A percentile compares a stretch with the other conserved stretches of the same genome.
Evolutionary conservation across 2,329 filamentous ascomycete species (phyloP).

Genomic region (Aspergillus pseudonomiae): DNA sequence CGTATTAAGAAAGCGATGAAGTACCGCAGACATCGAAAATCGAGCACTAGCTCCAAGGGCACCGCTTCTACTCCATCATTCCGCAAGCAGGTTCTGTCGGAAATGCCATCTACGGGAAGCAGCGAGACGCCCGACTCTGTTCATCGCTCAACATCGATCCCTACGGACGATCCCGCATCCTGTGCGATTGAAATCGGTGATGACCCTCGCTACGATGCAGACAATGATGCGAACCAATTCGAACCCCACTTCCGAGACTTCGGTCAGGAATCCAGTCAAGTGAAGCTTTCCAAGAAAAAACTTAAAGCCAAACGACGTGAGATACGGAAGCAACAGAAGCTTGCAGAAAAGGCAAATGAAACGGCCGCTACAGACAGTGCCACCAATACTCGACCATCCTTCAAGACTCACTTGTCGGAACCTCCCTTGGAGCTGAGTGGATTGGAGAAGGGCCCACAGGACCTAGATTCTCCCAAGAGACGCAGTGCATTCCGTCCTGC

Average conservation of each 20-base stretch:
- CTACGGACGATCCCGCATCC: slow-evolving; percentile 24
- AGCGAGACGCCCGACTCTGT: slow-evolving; percentile 26
- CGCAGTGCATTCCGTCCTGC: slow-evolving; percentile 33
- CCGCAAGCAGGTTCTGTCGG: slow-evolving; percentile 26
- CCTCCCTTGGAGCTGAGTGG: slow-evolving; percentile 3
- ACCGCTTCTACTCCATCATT: slow-evolving; percentile 27
- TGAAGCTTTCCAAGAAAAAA: slow-evolving; percentile 19
- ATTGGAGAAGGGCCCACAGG: not conserved
- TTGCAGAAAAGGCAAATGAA: slow-evolving; percentile 17
- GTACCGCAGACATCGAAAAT: slow-evolving; percentile 72
- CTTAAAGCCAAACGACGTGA: slow-evolving; percentile 25
- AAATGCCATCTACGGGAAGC: slow-evolving; percentile 13
- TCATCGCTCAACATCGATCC: slow-evolving; percentile 27
- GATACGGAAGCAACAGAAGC: slow-evolving; percentile 26
- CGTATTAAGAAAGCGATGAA: slow-evolving; percentile 76
- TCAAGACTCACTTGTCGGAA: slow-evolving; percentile 21
- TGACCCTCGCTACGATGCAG: slow-evolving; percentile 32
- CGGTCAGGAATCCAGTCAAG: slow-evolving; percentile 21
- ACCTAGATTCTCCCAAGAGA: slow-evolving; percentile 25
- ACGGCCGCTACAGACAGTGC: slow-evolving; percentile 1
- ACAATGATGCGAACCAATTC: slow-evolving; percentile 24
- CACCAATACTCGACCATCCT: slow-evolving; percentile 11
- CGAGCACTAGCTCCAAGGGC: slow-evolving; percentile 68
- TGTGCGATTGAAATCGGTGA: slow-evolving; percentile 32
- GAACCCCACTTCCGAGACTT: slow-evolving; percentile 35